A percentile compares a stretch with the other conserved stretches of the same genome.
Conservation (phyloP, 1,284 basidiomycete species). For the Austropuccinia psidii region DNA sequence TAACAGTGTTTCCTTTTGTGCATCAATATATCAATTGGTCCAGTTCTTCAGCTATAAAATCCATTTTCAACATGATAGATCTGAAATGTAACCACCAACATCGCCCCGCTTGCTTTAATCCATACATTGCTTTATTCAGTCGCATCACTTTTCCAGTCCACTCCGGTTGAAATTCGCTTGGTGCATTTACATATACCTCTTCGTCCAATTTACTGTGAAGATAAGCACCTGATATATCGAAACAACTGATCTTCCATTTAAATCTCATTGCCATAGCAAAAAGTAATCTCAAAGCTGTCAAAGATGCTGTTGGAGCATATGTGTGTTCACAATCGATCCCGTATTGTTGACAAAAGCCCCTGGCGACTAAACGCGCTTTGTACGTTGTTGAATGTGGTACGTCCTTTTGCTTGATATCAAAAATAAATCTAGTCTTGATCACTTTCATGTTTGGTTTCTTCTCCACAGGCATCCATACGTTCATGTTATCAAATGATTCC, state of each 20-base stretch:
- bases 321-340: background rate
- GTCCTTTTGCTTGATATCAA: background rate
- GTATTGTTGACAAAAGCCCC: background rate
- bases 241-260: background rate
- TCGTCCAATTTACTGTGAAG: conserved; percentile 9
- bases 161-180: background rate
- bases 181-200: background rate
- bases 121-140: background rate
- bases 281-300: background rate
- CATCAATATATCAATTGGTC: background rate
- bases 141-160: background rate
- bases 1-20: background rate
- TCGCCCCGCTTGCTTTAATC: background rate
- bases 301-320: background rate
- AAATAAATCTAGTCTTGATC: background rate
- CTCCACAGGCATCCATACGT: background rate
- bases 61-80: background rate
- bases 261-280: background rate
- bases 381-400: too few relatives aligned
- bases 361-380: background rate
- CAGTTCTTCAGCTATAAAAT: background rate
- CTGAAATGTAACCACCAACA: conserved; percentile 14
- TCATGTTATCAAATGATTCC: background rate
- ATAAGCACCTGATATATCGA: conserved; percentile 6
- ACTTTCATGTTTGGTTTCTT: background rate